Evolutionary conservation across 78 protist genomes (phyloP).

Genomic region (Tieghemostelium lacteum): DNA sequence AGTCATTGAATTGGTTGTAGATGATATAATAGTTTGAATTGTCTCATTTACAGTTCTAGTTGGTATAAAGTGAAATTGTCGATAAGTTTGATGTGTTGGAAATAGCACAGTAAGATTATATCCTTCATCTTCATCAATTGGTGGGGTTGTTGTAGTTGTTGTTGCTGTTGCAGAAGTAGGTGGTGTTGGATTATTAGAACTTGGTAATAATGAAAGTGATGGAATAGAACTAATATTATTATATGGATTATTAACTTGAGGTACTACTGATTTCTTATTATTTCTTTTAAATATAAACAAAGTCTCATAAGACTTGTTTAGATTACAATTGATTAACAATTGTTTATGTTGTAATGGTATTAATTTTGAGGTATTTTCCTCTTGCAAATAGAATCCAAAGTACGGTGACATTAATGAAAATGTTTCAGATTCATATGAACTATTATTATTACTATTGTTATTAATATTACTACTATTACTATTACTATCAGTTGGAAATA

Average conservation of each 20-base stretch:
- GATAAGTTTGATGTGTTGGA: slow-evolving; percentile 58
- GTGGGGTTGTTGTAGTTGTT: background rate
- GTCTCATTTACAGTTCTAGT: slow-evolving; percentile 64
- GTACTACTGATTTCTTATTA: background rate
- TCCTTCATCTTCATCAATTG: slow-evolving; percentile 62
- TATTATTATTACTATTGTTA: background rate
- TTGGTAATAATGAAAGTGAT: background rate
- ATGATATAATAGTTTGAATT: slow-evolving; percentile 29
- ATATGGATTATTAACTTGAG: background rate
- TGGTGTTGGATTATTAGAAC: background rate
- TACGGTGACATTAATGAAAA: background rate
- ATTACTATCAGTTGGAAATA: slow-evolving; percentile 9
- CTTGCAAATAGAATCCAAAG: slow-evolving; percentile 54
- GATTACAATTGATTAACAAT: slow-evolving; percentile 21
- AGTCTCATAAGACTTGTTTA: background rate
- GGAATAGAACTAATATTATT: background rate
- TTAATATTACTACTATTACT: background rate
- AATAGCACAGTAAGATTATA: slow-evolving; percentile 64
- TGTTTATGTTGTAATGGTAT: slow-evolving; percentile 72
- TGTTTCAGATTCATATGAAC: background rate
- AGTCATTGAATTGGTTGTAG: slow-evolving; percentile 15
- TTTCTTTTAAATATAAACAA: slow-evolving; percentile 45
- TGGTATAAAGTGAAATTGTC: slow-evolving; percentile 77
- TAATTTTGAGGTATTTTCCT: background rate
- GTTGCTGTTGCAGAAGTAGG: background rate